Base-by-base conservation (phyloP, 2,329 filamentous ascomycete species). In the Curvularia eragrostidis region DNA sequence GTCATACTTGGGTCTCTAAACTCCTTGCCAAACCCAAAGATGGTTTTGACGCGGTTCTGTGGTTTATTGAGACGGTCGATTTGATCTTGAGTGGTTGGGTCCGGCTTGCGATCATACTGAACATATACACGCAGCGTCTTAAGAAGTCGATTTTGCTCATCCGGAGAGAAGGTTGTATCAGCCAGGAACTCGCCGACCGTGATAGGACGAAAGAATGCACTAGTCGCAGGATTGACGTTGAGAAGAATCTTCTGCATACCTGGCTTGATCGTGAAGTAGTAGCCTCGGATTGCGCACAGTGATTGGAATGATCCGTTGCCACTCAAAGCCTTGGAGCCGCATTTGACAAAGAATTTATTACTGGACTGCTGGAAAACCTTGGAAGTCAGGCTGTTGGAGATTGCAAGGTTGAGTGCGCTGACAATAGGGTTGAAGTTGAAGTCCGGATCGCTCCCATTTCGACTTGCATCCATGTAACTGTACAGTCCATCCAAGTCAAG, bases 261-360 rank as follows among this genome's bases (percentile, higher is more conserved):
- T 1, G 59, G 60, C 21, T 44, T 58, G 18, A 63, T 47, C 3
- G 52, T 48, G 39, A 63, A 63, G 26, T 51, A 63, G 36, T 65
- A 65, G 12, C 62, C 62, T 10, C 62, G 57, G 13, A 65, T 55
- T 3, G 53, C 32, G 15, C 54, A 59, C 12, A 58, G 43, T 5
- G 59, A 62, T 51, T 28, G 54, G 49, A 9, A 24, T 15, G 48
- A 51, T 23, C 38, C 18, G 10, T 30, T 19, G 7, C 19, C 38
- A 4, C 23, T 23, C n/a, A 38, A 38, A 4, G 13, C 19, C 9
- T 8, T 5, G 8, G 32, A 26, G 12, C 59, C 52, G 26, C 48
- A 41, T 28, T 49, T 53, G 19, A 61, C 26, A 26, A 55, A 59
- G 51, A 57, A 57, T 8, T 62, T 59, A 44, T 59, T 62, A 2